Conservation (phyloP, 441 rosid species). For the Gossypium aridum region DNA sequence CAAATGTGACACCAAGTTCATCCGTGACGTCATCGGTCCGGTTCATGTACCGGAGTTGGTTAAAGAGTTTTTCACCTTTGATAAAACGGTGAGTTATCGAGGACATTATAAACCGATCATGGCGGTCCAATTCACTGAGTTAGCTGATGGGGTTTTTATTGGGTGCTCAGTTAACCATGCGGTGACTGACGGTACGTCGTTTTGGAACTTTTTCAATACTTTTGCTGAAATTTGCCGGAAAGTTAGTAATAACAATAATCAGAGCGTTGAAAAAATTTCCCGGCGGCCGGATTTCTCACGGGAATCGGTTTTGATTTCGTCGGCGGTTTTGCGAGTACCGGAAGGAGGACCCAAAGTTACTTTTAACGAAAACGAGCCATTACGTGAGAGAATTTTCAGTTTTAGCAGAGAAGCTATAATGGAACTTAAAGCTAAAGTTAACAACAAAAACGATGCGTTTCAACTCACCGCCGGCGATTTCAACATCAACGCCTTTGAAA, state of each 20-base stretch:
- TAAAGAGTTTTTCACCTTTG: constrained; percentile 37
- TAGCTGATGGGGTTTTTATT: constrained; percentile 49
- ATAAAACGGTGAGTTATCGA: constrained; percentile 43
- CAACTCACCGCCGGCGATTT: too few species aligned
- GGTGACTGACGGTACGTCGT: constrained; percentile 50
- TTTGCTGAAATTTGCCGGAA: constrained; percentile 48
- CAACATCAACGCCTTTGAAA: constrained; percentile 31
- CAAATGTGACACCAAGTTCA: constrained; percentile 8
- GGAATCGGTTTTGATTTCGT: constrained; percentile 44
- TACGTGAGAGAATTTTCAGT: constrained; percentile 53
- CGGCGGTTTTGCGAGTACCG: constrained; percentile 41
- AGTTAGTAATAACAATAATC: neutral
- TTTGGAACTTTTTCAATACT: constrained; percentile 63
- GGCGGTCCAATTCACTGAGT: constrained; percentile 54
- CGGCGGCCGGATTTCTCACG: constrained; percentile 45
- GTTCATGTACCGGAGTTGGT: constrained; percentile 40
- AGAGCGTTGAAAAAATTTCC: constrained; percentile 17
- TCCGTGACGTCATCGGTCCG: constrained; percentile 33
- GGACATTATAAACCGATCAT: constrained; percentile 50
- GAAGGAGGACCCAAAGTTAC: constrained; percentile 49
- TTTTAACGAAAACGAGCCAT: constrained; percentile 40
- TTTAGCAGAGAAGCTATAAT: constrained; percentile 46
- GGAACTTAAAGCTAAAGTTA: constrained; percentile 43
- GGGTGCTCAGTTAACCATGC: constrained; percentile 50
- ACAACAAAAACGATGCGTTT: constrained; percentile 16